Conservation (phyloP, 225 moss, liverwort and hornwort genomes). For the Bryum argenteum region DNA sequence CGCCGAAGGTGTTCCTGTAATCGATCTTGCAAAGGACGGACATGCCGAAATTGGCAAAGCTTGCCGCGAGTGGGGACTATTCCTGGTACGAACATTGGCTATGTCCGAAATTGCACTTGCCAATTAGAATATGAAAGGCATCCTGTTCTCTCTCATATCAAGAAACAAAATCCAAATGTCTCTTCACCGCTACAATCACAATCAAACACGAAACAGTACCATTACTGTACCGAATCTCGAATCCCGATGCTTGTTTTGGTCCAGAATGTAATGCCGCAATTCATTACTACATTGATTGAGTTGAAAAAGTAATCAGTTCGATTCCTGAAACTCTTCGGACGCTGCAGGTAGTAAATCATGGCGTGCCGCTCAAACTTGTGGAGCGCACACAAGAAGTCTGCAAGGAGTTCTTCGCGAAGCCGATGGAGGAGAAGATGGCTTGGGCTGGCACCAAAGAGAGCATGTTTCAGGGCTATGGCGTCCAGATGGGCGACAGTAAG, state of each 20-base stretch:
- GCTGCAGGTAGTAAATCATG: constrained; percentile 41
- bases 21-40: constrained; percentile 19
- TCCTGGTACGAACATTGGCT: constrained; percentile 19
- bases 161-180: background rate
- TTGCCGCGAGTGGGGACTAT: constrained; percentile 12
- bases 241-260: too few relatives aligned
- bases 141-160: background rate
- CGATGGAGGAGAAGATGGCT: constrained; percentile 29
- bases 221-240: background rate
- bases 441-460: constrained; percentile 9
- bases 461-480: constrained; percentile 24
- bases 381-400: constrained; percentile 21
- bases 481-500: background rate
- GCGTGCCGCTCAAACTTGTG: constrained; percentile 34
- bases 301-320: constrained; percentile 1
- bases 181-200: background rate
- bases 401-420: constrained; percentile 27
- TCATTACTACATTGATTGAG: background rate
- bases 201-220: background rate
- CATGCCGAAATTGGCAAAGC: constrained; percentile 24
- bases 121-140: background rate
- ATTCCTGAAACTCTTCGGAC: background rate
- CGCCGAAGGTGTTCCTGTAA: constrained; percentile 16
- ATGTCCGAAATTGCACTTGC: constrained; percentile 11
- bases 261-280: too few relatives aligned